Evolutionary conservation across 2,329 filamentous ascomycete genomes (phyloP).

Genomic region (Hymenoscyphus salicellus): DNA sequence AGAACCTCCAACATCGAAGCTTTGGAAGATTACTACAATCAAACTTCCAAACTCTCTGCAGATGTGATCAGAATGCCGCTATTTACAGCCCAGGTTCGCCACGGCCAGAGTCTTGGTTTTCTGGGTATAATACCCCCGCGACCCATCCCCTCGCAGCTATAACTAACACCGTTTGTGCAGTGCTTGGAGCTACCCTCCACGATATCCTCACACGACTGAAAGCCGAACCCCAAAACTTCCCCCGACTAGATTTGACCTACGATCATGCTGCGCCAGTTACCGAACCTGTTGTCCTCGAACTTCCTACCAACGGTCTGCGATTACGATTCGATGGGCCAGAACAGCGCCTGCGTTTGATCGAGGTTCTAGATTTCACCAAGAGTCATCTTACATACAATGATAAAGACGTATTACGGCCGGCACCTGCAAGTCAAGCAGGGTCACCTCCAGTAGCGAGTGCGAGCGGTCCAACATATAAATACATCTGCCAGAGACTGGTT

Average conservation of each 20-base stretch:
- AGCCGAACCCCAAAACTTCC: conserved; percentile 77
- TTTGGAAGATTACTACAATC: not conserved
- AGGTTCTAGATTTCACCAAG: conserved; percentile 86
- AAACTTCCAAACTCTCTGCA: not conserved
- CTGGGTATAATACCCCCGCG: conserved; percentile 34
- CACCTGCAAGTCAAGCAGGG: conserved; percentile 37
- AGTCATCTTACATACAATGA: conserved; percentile 79
- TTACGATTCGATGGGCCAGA: conserved; percentile 92
- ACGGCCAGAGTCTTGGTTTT: conserved; percentile 56
- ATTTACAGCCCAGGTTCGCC: conserved; percentile 61
- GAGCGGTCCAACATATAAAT: conserved; percentile 73
- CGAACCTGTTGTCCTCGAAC: conserved; percentile 69
- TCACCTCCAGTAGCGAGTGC: conserved; percentile 32
- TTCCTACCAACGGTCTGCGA: conserved; percentile 83
- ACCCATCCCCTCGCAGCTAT: conserved; percentile 15
- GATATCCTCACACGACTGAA: conserved; percentile 86
- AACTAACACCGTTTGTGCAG: conserved; percentile 43
- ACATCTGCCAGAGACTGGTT: conserved; percentile 90
- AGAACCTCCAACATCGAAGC: not conserved
- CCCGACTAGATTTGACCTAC: conserved; percentile 78
- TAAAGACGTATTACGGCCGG: conserved; percentile 71
- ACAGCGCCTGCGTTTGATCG: conserved; percentile 85
- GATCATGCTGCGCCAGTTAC: conserved; percentile 71
- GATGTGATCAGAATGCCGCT: conserved; percentile 41
- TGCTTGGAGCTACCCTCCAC: conserved; percentile 86